Evolutionary conservation across 495 filamentous ascomycete genomes (phyloP), one percentile per base, ranked within the genome.

Genomic region (Penicillium roqueforti): DNA sequence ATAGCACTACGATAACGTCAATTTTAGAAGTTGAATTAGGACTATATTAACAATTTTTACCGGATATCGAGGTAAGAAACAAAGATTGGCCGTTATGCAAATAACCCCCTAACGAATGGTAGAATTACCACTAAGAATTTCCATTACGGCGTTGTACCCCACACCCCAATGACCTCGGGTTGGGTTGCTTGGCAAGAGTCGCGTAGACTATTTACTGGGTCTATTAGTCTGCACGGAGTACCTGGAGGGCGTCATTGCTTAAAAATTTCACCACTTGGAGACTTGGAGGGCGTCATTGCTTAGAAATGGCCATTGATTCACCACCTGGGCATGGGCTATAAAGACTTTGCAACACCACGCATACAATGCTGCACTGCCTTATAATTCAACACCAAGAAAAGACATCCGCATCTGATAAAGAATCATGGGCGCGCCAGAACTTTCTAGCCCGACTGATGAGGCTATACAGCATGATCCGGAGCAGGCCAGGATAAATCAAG

Each of bases 191-290:
- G n/a, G n/a, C n/a, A n/a, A n/a, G n/a, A n/a, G n/a, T n/a, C n/a
- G n/a, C n/a, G n/a, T n/a, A n/a, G n/a, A n/a, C n/a, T n/a, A n/a
- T 43, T 37, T 32, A 52, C 28, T 44, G 50, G 50, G 50, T 52
- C 50, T 13, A 1, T 14, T 14, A 8, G n/a, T 32, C 11, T 31
- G n/a, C n/a, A n/a, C n/a, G n/a, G n/a, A n/a, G n/a, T n/a, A n/a
- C n/a, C 9, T 52, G 18, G 8, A 32, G n/a, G 50, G 19, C 39
- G 29, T 44, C 40, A 43, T 44, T n/a, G 39, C 50, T 52, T 52
- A 44, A 22, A 43, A 44, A 52, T 44, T n/a, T 9, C 20, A 25
- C 14, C 22, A 48, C 9, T 3, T 23, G 23, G 23, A n/a, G n/a
- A n/a, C n/a, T n/a, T 52, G 18, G 8, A 32, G n/a, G 50, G 19